Percentiles rank a stretch among this genome's conserved stretches.
These are phyloP conservation scores for Scheffersomyces stipitis DNA, from an alignment of 805 yeast species.

Conservation along the genomic window DNA sequence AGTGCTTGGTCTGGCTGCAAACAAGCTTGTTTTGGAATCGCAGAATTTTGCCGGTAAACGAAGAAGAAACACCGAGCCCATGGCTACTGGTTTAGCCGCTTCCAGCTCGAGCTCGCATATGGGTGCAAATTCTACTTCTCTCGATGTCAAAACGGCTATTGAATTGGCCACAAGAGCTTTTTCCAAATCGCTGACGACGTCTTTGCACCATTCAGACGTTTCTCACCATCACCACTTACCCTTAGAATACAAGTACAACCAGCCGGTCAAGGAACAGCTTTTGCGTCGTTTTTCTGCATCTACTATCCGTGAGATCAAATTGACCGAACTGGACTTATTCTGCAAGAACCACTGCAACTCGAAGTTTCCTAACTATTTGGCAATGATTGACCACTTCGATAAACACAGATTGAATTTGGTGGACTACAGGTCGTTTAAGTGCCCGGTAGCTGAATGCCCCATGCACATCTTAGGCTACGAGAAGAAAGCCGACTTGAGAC, in stretches of 20 bases:
- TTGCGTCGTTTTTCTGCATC: conserved; percentile 1
- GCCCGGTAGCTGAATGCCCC: conserved; percentile 35
- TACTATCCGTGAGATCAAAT: not conserved
- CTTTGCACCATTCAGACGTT: not conserved
- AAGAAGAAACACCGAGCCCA: not conserved
- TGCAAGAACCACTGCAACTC: conserved; percentile 27
- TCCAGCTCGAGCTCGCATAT: not conserved
- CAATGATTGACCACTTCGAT: conserved; percentile 37
- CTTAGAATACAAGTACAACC: not conserved
- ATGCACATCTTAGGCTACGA: conserved; percentile 42
- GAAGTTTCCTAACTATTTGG: conserved; percentile 25
- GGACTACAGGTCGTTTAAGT: conserved; percentile 27
- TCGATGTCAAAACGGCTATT: conserved; percentile 4
- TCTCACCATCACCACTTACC: conserved; percentile 1
- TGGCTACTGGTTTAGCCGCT: not conserved
- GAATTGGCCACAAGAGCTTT: conserved; percentile 6
- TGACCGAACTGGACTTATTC: not conserved
- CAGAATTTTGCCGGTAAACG: not conserved
- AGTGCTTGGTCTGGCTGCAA: not conserved
- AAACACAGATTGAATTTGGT: conserved; percentile 18
- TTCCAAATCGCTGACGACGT: not conserved
- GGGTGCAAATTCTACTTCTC: not conserved
- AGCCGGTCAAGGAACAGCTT: conserved; percentile 1
- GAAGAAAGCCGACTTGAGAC: conserved; percentile 27
- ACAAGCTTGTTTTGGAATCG: not conserved